Evolutionary conservation across 148 eudicot species (phyloP), one percentile per base, ranked within the genome.

Genomic region (Vaccinium macrocarpon): DNA sequence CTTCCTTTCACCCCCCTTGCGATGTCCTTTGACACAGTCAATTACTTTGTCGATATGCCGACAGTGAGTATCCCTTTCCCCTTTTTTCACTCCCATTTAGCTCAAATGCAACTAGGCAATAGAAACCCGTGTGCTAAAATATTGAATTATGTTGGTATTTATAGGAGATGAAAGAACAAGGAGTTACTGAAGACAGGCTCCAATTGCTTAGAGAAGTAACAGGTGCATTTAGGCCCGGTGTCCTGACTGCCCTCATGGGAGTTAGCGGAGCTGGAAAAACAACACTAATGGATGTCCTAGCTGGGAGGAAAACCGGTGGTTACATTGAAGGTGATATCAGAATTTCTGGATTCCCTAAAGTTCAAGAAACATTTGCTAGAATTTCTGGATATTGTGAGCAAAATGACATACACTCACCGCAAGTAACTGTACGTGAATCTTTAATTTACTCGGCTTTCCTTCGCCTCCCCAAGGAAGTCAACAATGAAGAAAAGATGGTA

Each of bases 221-320:
- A 81, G 97, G 98, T 66, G 90, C 93, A 56, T 95, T 95, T 72
- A 91, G 95, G 87, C 98, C 98, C 5, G 95, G 98, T 64, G 92
- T 95, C 86, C 91, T 95, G 38, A 95, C 81, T 68, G 73, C 73
- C 8, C 73, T 68, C 42, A 91, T 91, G 87, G 91, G 95, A 52
- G 90, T 92, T 0, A 92, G 91, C 74, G 94, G 97, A 35, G 95
- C 97, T 46, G 95, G 97, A 42, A 92, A 94, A 88, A 94, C 97
- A 56, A 94, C 97, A 13, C 90, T 92, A 9, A 94, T 94, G 98
- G 98, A 94, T 84, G 98, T 94, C 64, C 81, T 94, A 83, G 94
- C 98, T 0, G 98, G 98, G 25, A 86, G 95, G 76, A 93, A 93
- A 91, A 94, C 95, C 0, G 93, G 94, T 48, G 94, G 93, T 35